phyloP scores from a whole-genome alignment of 1,139 yeast species.

The Candida mesenterica region DNA sequence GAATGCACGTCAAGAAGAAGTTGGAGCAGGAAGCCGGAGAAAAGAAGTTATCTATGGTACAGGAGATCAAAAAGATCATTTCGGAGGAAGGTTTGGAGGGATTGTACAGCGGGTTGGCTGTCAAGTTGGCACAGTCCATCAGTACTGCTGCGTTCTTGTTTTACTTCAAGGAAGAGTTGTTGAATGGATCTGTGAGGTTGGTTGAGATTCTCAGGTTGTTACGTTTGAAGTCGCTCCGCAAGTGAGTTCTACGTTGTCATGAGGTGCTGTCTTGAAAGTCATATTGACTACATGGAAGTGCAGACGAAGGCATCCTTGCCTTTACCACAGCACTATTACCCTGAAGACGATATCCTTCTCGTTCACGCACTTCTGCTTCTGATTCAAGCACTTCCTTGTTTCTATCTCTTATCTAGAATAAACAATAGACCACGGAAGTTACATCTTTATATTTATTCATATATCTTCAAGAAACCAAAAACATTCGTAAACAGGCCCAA shows the following conservation, averaged over 20 bases:
- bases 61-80: conserved; percentile 51
- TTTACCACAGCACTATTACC: no score
- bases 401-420: no score
- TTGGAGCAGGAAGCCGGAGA: conserved; percentile 23
- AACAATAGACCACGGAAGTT: no score
- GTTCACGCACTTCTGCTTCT: no score
- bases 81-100: conserved; percentile 71
- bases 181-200: conserved; percentile 47
- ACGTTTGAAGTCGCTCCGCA: conserved; percentile 18
- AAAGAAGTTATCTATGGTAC: conserved; percentile 38
- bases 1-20: conserved; percentile 71
- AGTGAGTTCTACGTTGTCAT: background rate
- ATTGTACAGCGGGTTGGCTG: conserved; percentile 76
- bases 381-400: no score
- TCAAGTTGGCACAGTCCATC: conserved; percentile 81
- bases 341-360: no score
- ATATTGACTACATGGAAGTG: no score
- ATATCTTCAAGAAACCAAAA: no score
- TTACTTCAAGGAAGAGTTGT: conserved; percentile 85
- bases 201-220: conserved; percentile 16
- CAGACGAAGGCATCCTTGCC: no score
- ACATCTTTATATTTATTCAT: no score
- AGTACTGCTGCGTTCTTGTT: conserved; percentile 87
- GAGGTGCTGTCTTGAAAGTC: no score
- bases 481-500: no score